Base-by-base conservation (phyloP, 768 basidiomycete genomes). In the Cubamyces lactineus region DNA sequence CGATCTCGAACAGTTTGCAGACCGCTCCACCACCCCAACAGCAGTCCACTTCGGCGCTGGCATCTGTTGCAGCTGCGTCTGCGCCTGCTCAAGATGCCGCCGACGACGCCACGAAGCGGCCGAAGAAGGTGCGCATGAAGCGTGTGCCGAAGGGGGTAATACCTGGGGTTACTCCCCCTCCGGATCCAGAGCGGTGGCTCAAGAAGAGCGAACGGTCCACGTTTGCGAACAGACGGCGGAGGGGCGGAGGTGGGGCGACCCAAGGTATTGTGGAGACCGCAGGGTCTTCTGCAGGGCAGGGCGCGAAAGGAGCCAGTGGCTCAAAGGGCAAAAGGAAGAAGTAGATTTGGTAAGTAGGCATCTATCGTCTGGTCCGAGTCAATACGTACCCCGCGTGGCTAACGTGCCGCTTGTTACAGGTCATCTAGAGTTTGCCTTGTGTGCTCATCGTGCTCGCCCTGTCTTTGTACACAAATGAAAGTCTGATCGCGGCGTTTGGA, bases 111-210 rank as follows among this genome's bases (percentile, higher is more conserved):
- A 39, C 40, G 51, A 53, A 60, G 51, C 56, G 52, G 69, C 72
- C 49, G 59, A 80, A 75, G 75, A 84, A 83, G 72, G 80, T 83
- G 66, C 82, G 88, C 61, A 82, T 74, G 74, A 83, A 84, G 64
- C 86, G 91, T 70, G 80, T 93, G 17, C 91, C 92, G 15, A 79
- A 83, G 57, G 87, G 88, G n/a, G 87, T 93, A 21, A 74, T 86
- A 24, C 88, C 86, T 17, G 91, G 92, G 19, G 85, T 91, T 13
- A 92, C 91, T 4, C 91, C 91, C 28, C 81, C 86, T 17, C 92
- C 92, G 34, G 92, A 94, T 75, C 91, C 92, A 24, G 92, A 94
- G 73, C 79, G 92, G 64, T 94, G 92, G 92, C 72, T 94, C 62
- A 94, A 94, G 84, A 94, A 92, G 78, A 89, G 84, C 54, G 90